Base-by-base conservation (phyloP, 83 land plant species). In the Thuja plicata region DNA sequence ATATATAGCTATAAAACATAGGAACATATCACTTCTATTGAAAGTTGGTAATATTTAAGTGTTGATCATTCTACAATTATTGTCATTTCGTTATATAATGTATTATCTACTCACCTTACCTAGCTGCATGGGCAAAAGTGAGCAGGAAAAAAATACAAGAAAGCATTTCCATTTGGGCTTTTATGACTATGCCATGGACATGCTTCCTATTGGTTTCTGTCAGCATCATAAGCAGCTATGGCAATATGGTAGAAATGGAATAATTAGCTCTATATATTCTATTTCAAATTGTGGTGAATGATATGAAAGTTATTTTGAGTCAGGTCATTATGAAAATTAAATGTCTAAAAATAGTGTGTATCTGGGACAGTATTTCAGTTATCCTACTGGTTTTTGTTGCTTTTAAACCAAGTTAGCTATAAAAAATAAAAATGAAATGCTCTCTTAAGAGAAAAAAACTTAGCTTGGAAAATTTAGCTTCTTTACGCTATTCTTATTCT, bases 21-120 rank as follows among this genome's bases (percentile, higher is more conserved):
- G 41, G 41, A 80, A 80, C 83, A 40, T 43, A 21, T 7, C 21
- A 8, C 21, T 38, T 40, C 46, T 66, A 80, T 43, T 40, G 73
- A 80, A 80, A 40, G 45, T 0, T 40, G 84, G 30, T 24, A 66
- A 27, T 79, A 40, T 80, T 24, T 80, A 21, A 40, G 45, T 21
- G 48, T 80, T 80, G 41, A 80, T 80, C 84, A 80, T 80, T 80
- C 45, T 43, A 80, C 84, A 80, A 24, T 80, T 79, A 79, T 79
- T 80, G 41, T 8, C 84, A 80, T 78, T 78, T 76, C n/a, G 41
- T 41, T 24, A 21, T 80, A 8, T 54, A 16, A 15, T 19, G 19
- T 80, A 21, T 83, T 52, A n/a, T 30, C 0, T 80, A 48, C 55
- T 83, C 52, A 54, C 34, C 34, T 45, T 27, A 10, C 52, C 54